These are phyloP conservation scores for Aspergillus sclerotialis DNA, from an alignment of 2,329 filamentous ascomycete species.

Conservation along the genomic window DNA sequence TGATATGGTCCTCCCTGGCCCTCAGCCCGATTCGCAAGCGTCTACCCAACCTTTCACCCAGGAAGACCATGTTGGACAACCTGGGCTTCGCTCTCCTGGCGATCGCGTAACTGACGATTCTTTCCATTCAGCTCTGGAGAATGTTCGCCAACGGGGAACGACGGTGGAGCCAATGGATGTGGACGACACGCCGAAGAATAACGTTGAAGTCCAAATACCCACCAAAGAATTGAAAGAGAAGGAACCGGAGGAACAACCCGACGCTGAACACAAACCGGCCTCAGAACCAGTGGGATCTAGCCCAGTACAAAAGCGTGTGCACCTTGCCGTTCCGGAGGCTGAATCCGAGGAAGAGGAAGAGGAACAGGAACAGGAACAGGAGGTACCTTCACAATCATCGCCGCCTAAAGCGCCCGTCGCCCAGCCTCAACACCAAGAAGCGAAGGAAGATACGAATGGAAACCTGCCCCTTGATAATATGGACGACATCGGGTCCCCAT, in stretches of 20 bases:
- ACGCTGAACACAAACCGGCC: constrained; percentile 1
- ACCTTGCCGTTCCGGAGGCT: too few species aligned
- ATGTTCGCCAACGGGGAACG: constrained; percentile 25
- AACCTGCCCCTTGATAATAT: constrained; percentile 23
- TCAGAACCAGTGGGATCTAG: not conserved
- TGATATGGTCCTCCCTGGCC: constrained; percentile 28
- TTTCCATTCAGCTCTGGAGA: constrained; percentile 41
- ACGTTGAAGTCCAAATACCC: constrained; percentile 10
- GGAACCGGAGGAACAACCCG: constrained; percentile 3
- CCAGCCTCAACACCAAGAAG: constrained; percentile 11
- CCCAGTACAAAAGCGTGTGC: constrained; percentile 3
- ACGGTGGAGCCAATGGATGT: constrained; percentile 32
- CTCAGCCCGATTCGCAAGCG: constrained; percentile 23
- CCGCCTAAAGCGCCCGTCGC: constrained; percentile 9
- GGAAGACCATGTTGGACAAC: constrained; percentile 8
- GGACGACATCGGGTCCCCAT: constrained; percentile 43
- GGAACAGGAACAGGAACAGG: constrained; percentile 2
- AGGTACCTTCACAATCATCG: constrained; percentile 9
- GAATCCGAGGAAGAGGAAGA: constrained; percentile 1
- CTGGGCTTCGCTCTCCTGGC: constrained; percentile 17
- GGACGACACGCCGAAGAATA: constrained; percentile 18
- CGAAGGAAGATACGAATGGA: constrained; percentile 20
- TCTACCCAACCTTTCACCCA: constrained; percentile 27
- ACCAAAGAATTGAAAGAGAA: constrained; percentile 6
- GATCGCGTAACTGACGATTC: constrained; percentile 37